Base-by-base conservation (phyloP, 495 filamentous ascomycete species). In the Cercophora samala region DNA sequence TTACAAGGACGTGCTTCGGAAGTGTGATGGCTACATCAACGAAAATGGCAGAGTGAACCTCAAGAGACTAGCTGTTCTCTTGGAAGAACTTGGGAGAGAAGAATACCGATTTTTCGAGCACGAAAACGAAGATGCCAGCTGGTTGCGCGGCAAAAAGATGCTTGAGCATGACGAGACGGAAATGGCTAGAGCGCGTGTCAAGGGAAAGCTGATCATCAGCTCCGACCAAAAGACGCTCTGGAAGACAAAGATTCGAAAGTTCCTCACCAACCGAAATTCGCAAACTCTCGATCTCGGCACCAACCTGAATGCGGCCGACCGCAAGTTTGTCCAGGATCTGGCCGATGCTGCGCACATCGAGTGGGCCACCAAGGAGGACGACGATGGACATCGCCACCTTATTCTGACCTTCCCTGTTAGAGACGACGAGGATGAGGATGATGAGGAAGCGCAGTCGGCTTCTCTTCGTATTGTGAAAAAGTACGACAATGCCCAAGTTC, bases 1-100 rank as follows among this genome's bases (percentile, higher is more conserved):
- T 66, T 99, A 99, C 83, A 97, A 97, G 74, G 82, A 90, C 22
- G 87, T 96, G 18, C 81, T 99, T 64, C 93, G 91, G 25, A 91
- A 89, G 75, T 90, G 91, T 75, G 89, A 91, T 62, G 96, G 96
- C 19, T 99, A 99, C 74, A 96, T 99, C 76, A 99, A 99, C 76
- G 93, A 98, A 73, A 85, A 89, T 46, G 96, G 96, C 64, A 87
- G 90, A 56, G 97, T 99, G 74, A 94, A 97, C 72, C 76, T 97
- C 70, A 78, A 89, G 62, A 86, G 95, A 54, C 78, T 99, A 64
- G 86, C 84, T 9, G 79, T 92, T 42, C 85, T 99, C 58, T 78
- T 99, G 60, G 87, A 96, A 23, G 91, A 93, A 66, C 82, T 99
- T 58, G 83, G 74, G 65, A 81, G 91, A 67, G 90, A 95, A 32